Base-by-base conservation (phyloP, 257 asterid genomes). In the Linaria vulgaris region DNA sequence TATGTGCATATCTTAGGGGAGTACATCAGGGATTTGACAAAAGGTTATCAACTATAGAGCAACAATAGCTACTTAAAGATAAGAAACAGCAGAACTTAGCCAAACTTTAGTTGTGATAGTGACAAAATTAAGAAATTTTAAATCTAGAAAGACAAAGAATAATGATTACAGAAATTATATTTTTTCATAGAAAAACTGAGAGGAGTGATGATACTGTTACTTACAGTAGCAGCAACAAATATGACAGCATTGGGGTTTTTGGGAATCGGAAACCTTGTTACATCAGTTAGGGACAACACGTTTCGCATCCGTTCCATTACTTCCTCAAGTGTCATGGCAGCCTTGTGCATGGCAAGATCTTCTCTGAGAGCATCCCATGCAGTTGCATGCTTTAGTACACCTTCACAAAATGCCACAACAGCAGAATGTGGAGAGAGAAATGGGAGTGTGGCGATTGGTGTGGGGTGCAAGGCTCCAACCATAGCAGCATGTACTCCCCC, bases 401-500 rank as follows among this genome's bases (percentile, higher is more conserved):
- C 97, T 72, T 92, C 98, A 52, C 98, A 89, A 70, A 92, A 91
- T 17, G 98, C 96, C 67, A 88, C 98, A n/a, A 76, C 95, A 9
- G 96, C 98, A 30, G 96, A 91, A 80, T 85, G 97, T 48, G 99
- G 99, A 58, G 97, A 92, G 44, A 92, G 96, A 76, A 89, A 92
- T 7, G 99, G 98, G 63, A 89, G 83, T 11, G 94, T 87, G 53
- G 99, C 99, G 66, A 92, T 80, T 34, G 96, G 96, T 12, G 91
- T 83, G 14, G 95, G 97, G 76, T 92, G 89, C 78, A 92, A 79
- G 13, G 99, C 80, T 55, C 99, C 99, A 63, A 92, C 97, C 99
- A 92, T 89, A 41, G 99, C 96, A 41, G 99, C 99, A 79, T 89
- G 97, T 53, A 92, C 99, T 71, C 99, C 97, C 4, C 99, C 99